These are phyloP conservation scores for Multifurca ochricompacta DNA, from an alignment of 768 basidiomycete genomes.

Conservation along the genomic window DNA sequence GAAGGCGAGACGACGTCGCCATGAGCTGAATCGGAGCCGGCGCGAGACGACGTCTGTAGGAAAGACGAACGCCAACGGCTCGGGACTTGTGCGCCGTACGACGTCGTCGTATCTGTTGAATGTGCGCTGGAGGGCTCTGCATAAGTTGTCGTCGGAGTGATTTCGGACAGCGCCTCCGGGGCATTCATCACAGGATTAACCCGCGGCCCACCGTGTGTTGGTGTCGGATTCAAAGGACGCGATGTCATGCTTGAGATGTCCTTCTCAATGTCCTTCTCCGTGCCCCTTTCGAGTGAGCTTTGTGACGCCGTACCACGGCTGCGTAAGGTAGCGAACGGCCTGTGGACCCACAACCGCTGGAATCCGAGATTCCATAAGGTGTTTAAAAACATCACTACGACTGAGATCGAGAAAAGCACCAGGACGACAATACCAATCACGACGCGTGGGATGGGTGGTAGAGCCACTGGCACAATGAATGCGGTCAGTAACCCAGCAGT, in stretches of 20 bases:
- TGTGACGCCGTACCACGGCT: constrained; percentile 20
- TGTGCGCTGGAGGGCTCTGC: constrained; percentile 18
- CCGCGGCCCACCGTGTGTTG: constrained; percentile 34
- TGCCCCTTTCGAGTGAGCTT: constrained; percentile 28
- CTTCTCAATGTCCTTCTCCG: constrained; percentile 19
- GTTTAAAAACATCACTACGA: constrained; percentile 64
- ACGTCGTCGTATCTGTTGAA: constrained; percentile 15
- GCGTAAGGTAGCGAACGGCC: constrained; percentile 15
- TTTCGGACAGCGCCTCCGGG: constrained; percentile 36
- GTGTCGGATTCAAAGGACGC: constrained; percentile 47
- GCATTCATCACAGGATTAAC: constrained; percentile 35
- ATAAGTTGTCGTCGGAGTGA: constrained; percentile 29
- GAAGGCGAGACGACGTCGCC: not conserved
- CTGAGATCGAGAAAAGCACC: constrained; percentile 62
- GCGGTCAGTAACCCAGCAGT: constrained; percentile 68
- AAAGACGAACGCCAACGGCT: constrained; percentile 16
- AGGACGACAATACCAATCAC: constrained; percentile 71
- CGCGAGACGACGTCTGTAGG: not conserved
- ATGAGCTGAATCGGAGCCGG: constrained; percentile 2
- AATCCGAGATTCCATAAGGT: constrained; percentile 40
- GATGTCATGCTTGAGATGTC: constrained; percentile 2
- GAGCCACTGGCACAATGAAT: constrained; percentile 57
- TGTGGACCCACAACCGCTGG: constrained; percentile 29
- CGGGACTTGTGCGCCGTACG: constrained; percentile 14
- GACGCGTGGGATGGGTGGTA: constrained; percentile 72